Percentiles rank a stretch among this genome's conserved stretches.
These are phyloP conservation scores for Leccinum subspadiceum DNA, from an alignment of 1,284 basidiomycete species.

Conservation along the genomic window DNA sequence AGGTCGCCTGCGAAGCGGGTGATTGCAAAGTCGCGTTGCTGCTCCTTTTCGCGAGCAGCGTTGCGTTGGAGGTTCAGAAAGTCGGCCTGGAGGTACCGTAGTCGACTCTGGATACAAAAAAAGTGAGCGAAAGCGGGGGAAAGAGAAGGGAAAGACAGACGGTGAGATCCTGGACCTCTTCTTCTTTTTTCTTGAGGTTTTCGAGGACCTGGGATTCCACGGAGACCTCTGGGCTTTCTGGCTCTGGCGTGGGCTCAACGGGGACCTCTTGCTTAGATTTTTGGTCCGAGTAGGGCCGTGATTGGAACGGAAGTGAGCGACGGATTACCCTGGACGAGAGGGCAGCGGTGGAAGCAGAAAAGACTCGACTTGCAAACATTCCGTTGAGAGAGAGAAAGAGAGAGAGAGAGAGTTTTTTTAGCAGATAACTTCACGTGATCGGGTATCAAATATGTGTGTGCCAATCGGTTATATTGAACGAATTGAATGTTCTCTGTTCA, in stretches of 20 bases:
- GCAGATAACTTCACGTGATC: constrained; percentile 25
- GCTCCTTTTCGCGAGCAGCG: constrained; percentile 86
- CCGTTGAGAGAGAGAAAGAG: not conserved
- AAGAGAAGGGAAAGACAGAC: constrained; percentile 42
- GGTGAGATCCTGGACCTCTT: constrained; percentile 70
- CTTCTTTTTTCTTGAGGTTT: constrained; percentile 71
- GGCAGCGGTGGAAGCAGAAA: constrained; percentile 33
- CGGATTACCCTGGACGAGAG: constrained; percentile 39
- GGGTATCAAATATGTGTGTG: not conserved
- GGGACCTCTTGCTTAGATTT: constrained; percentile 29
- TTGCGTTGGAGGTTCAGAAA: constrained; percentile 94
- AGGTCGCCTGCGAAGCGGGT: constrained; percentile 88
- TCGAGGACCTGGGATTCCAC: constrained; percentile 38
- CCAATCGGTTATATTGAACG: constrained; percentile 9
- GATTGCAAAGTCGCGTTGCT: constrained; percentile 92
- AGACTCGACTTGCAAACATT: constrained; percentile 38
- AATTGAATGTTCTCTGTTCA: not conserved
- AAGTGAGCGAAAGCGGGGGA: not conserved
- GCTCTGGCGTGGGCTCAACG: constrained; percentile 31
- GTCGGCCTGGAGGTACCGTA: constrained; percentile 91
- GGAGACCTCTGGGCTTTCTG: constrained; percentile 29
- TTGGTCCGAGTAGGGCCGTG: constrained; percentile 55
- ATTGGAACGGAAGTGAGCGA: constrained; percentile 34
- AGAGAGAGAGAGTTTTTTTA: not conserved
- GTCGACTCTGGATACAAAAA: constrained; percentile 55